These are phyloP conservation scores for Blechomonas ayalai DNA, from an alignment of 208 protist species.

Conservation along the genomic window DNA sequence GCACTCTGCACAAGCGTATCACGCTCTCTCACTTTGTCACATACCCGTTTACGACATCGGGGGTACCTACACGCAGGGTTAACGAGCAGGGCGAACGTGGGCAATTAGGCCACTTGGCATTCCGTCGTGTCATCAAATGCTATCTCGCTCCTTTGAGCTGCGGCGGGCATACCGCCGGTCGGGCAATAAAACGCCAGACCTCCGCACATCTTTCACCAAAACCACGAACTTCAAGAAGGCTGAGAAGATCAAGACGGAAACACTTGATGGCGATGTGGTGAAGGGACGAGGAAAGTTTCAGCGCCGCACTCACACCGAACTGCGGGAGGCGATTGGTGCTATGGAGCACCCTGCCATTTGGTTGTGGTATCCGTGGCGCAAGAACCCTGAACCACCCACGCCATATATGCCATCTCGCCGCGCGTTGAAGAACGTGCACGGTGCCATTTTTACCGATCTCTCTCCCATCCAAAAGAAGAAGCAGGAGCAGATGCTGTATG, in stretches of 20 bases:
- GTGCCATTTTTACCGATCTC: constrained; percentile 72
- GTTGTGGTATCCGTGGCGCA: constrained; percentile 91
- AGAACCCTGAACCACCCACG: constrained; percentile 86
- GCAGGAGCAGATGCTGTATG: constrained; percentile 87
- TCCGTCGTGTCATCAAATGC: constrained; percentile 26
- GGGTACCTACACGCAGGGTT: too few species aligned
- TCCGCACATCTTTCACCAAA: constrained; percentile 71
- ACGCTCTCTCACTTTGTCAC: too few species aligned
- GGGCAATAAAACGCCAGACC: constrained; percentile 61
- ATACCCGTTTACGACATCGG: too few species aligned
- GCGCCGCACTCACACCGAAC: constrained; percentile 68
- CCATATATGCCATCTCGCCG: constrained; percentile 82
- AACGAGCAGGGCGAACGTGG: too few species aligned
- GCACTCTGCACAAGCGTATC: too few species aligned
- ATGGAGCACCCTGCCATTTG: constrained; percentile 91
- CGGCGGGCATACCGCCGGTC: constrained; percentile 41
- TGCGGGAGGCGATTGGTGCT: constrained; percentile 70
- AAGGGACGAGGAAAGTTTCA: constrained; percentile 75
- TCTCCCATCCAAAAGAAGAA: constrained; percentile 83
- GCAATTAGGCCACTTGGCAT: too few species aligned
- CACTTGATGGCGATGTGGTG: constrained; percentile 76
- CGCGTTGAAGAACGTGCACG: constrained; percentile 87
- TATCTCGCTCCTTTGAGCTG: constrained; percentile 22
- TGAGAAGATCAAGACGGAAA: constrained; percentile 58
- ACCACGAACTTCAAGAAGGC: constrained; percentile 77